Conservation (phyloP, 2,329 filamentous ascomycete species). For the Whalleya microplaca region DNA sequence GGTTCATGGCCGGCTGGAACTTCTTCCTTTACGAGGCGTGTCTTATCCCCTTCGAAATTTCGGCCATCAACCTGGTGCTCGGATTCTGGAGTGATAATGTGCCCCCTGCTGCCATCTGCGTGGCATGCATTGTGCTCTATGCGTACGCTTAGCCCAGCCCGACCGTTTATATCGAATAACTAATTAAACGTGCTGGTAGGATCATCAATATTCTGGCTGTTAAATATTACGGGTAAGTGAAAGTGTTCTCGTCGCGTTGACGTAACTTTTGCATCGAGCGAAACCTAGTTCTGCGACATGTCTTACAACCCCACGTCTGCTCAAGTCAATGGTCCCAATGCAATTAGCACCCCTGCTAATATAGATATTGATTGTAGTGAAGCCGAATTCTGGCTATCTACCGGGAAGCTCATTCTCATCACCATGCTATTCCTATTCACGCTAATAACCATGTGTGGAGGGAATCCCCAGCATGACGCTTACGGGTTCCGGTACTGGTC, state of each 20-base stretch:
- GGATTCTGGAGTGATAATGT: constrained; percentile 52
- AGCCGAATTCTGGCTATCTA: constrained; percentile 70
- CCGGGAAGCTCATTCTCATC: constrained; percentile 68
- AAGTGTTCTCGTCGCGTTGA: not conserved
- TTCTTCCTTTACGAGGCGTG: constrained; percentile 48
- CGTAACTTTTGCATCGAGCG: not conserved
- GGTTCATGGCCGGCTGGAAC: constrained; percentile 56
- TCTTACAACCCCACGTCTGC: not conserved
- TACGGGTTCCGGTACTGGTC: constrained; percentile 75
- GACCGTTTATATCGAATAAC: not conserved
- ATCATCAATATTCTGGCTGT: constrained; percentile 38
- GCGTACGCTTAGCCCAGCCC: constrained; percentile 42
- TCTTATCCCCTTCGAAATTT: constrained; percentile 47
- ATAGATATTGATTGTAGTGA: constrained; percentile 60
- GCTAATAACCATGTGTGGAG: constrained; percentile 80
- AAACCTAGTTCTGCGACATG: not conserved
- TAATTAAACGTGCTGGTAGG: constrained; percentile 25
- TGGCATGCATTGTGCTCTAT: constrained; percentile 37
- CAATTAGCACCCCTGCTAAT: constrained; percentile 16
- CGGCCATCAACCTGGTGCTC: constrained; percentile 46
- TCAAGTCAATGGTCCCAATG: not conserved
- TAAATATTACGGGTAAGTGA: constrained; percentile 36
- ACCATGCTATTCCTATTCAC: constrained; percentile 72
- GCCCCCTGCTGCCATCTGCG: constrained; percentile 52
- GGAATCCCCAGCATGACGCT: constrained; percentile 69